Percentiles rank a stretch among this genome's conserved stretches.
These are phyloP conservation scores for Henckelia pumila DNA, from an alignment of 257 asterid species.

Conservation along the genomic window DNA sequence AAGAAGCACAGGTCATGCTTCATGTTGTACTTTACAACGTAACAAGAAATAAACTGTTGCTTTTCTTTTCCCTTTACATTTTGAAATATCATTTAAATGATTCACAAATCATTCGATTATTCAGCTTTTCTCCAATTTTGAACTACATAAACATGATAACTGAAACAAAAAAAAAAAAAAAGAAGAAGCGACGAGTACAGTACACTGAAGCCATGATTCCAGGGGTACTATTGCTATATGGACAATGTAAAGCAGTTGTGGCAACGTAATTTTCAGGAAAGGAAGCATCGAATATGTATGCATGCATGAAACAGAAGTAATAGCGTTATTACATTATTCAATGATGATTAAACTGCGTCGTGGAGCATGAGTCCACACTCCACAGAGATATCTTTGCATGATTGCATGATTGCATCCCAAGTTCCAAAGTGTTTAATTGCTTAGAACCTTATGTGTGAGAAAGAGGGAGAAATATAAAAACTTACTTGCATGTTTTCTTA, in stretches of 20 bases:
- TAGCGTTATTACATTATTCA: background rate
- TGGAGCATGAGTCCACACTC: background rate
- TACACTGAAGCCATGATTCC: background rate
- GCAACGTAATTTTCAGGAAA: background rate
- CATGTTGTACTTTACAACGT: background rate
- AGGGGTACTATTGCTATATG: background rate
- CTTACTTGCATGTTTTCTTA: constrained; percentile 91
- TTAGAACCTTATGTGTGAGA: background rate
- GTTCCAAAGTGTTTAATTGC: background rate
- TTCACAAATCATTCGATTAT: background rate
- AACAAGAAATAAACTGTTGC: background rate
- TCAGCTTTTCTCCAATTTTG: background rate
- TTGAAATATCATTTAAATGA: background rate
- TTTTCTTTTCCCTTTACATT: background rate
- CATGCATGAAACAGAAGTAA: background rate
- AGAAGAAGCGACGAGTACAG: background rate
- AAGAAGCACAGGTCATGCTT: constrained; percentile 5
- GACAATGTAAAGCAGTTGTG: background rate
- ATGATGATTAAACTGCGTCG: background rate
- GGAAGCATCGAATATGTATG: background rate
- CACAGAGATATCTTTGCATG: background rate
- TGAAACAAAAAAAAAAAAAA: background rate
- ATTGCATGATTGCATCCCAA: background rate
- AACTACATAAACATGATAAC: background rate
- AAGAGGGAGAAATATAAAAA: constrained; percentile 6